Evolutionary conservation across 73 alveolate genomes (phyloP), one percentile per base, ranked within the genome.

Genomic region (Stentor coeruleus): DNA sequence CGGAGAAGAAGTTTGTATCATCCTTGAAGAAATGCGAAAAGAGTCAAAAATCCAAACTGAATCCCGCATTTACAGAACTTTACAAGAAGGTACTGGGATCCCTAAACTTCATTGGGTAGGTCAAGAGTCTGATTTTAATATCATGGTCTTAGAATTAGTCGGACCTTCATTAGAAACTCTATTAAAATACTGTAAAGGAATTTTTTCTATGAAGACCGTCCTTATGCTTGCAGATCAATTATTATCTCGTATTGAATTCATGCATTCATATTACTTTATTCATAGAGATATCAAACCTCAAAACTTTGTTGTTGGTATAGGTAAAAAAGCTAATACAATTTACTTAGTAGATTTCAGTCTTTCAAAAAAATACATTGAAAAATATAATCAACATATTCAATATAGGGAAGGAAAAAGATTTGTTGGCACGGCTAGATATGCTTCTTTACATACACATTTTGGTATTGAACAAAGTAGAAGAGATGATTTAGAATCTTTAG

Each of bases 201-300:
- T 89, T 59, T 87, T 96, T 59, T 81, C 98, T 3, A 83, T 96
- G 84, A 91, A 90, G 84, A 93, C 98, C 33, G 93, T 85, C n/a
- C 88, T 88, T 39, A 93, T 96, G 95, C 81, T 96, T 28, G 97
- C 97, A 59, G 96, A 94, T 72, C 92, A 97, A 86, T 82, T 93
- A 77, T 77, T 97, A 82, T 89, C 93, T 59, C 88, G 97, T 77
- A 81, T 96, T 35, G 97, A 94, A 93, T 95, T 76, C 77, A 77
- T 90, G 2, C 98, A 94, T 84, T 93, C 94, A 28, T 91, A 92
- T 74, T 87, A 95, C 82, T 96, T 86, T 82, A 91, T 96, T 74
- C 99, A 96, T 89, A 76, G 99, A 37, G 99, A 96, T 86, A 92
- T 96, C 40, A 96, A 96, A 82, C 98, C 99, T 4, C 95, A 91